Conservation (phyloP, 169 alveolate species). For the Eimeria brunetti region DNA sequence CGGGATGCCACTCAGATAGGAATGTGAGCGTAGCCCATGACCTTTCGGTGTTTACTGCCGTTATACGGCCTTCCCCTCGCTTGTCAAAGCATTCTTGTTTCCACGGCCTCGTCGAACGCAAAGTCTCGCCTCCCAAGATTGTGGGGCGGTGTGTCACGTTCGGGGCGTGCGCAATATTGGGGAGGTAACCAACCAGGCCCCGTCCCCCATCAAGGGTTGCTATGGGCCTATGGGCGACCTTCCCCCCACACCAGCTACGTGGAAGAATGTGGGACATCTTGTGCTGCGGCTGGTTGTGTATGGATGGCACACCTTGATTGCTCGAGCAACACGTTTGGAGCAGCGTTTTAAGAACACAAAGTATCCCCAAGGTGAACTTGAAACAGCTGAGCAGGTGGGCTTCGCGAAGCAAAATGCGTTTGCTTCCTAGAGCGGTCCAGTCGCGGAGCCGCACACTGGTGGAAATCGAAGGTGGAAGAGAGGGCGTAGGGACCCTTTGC, state of each 20-base stretch:
- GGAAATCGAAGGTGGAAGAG: not conserved
- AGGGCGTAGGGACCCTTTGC: not conserved
- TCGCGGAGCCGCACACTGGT: not conserved
- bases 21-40: conserved; percentile 40
- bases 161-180: not conserved
- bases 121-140: conserved; percentile 4
- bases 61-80: conserved; percentile 2
- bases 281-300: not conserved
- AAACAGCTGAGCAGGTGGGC: not conserved
- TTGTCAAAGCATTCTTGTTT: conserved; percentile 44
- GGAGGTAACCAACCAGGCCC: not conserved
- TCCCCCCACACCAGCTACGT: too few species aligned
- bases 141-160: not conserved
- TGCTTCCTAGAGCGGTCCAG: not conserved
- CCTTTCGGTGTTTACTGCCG: not conserved
- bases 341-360: not conserved
- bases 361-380: not conserved
- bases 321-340: not conserved
- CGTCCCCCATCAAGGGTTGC: not conserved
- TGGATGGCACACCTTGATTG: not conserved
- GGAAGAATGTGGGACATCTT: not conserved
- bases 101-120: conserved; percentile 7
- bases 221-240: not conserved
- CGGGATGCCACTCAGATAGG: not conserved
- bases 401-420: not conserved